Base-by-base conservation (phyloP, 23 red algal species). In the Gracilaria gracilis region DNA sequence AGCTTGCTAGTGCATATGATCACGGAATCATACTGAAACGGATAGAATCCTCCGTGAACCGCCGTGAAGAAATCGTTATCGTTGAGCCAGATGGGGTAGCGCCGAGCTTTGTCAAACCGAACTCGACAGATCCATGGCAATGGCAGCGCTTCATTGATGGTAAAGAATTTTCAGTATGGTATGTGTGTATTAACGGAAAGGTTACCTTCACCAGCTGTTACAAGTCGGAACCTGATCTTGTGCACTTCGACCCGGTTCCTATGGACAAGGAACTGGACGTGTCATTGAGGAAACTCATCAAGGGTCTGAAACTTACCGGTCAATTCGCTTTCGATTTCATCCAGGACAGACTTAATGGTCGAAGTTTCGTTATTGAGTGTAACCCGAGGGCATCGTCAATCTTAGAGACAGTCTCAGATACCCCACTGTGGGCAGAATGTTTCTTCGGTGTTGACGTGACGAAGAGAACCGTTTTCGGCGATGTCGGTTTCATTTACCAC, bases 321-420 rank as follows among this genome's bases (percentile, higher is more conserved):
- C 92, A 94, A 69, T 94, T 57, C 34, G 92, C 92, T 15, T 94
- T 94, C 88, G 92, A 94, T 40, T 94, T 78, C 84, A 88, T 94
- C 40, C 36, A 46, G 17, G 92, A 81, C 62, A n/a, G 62, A 21
- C 37, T 0, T 21, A 61, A 74, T 12, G 82, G 62, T 14, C 33
- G 58, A 37, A 27, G 54, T 11, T 82, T 49, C 20, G 92, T 94
- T 23, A 87, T 94, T 51, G 92, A 94, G 49, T 94, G 92, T 49
- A 94, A 94, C 74, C 92, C 92, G 23, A 47, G 92, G 33, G 83
- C 83, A 14, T 94, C 92, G 16, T 94, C 92, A 46, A 82, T 94
- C 23, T 33, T 94, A 24, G 92, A 94, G 57, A 94, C 92, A 13
- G 82, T 94, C 19, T 94, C 92, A 5, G 16, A 57, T 1, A 94